Base-by-base conservation (phyloP, 106 monocot genomes). In the Dactylorhiza incarnata region DNA sequence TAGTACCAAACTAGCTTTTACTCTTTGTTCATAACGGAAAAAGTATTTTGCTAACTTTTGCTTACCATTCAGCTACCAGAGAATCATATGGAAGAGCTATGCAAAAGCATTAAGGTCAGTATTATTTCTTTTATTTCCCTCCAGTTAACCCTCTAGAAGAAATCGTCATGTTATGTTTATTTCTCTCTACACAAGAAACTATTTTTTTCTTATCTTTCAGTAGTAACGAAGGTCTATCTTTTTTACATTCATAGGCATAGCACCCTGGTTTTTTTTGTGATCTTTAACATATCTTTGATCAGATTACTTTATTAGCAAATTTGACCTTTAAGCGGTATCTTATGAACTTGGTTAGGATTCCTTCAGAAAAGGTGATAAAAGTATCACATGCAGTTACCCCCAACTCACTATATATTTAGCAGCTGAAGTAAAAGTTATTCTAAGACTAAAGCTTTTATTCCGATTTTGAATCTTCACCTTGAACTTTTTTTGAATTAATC, bases 61-160 rank as follows among this genome's bases (percentile, higher is more conserved):
- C 68, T 13, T 73, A 14, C 73, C 10, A 80, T 80, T 14, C 73
- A 94, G 97, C 73, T 86, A 45, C 71, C 88, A 29, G 94, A 92
- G 25, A 85, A 94, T 66, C 84, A 92, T 77, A 90, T 91, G 91
- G 94, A 99, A 76, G 88, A 94, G 14, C 48, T 91, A 10, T 99
- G 91, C 76, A 71, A 82, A 37, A 82, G 84, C 66, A 94, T 94
- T 74, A 88, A 94, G 89, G 97, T 94, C 14, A 82, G 80, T 68
- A 70, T 46, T 46, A 13, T 72, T 72, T 72, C 15, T 72, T 72
- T 72, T 49, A 17, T 49, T 49, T 71, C 22, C 24, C 5, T 7
- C 45, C 17, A 6, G 11, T 37, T 67, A 29, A 19, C 3, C 14
- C 12, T 67, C 37, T 67, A 67, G 10, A 37, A 12, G 0, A 44